Evolutionary conservation across 495 filamentous ascomycete species (phyloP), one percentile per base, ranked within the genome.

Genomic region (Thozetella sp.): DNA sequence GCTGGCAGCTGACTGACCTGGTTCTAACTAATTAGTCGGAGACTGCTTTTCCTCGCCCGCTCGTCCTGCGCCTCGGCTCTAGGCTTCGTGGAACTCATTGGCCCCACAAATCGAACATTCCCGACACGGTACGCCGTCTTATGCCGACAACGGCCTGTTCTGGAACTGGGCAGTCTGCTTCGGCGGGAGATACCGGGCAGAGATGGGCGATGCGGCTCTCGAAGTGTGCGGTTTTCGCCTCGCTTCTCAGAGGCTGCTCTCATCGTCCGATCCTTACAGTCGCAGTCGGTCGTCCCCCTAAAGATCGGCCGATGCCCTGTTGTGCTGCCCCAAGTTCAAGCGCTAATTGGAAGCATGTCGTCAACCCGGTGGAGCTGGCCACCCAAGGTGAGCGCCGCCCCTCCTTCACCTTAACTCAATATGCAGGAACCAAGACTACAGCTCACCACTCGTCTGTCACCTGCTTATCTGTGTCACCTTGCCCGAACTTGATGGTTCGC

Each of bases 91-190:
- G 20, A 48, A 10, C 12, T 48, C 20, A 10, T 19, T 37, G 12
- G 43, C 43, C 43, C 43, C 43, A n/a, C 43, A 48, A 48, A 13
- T 48, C 43, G 43, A 48, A 48, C 43, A 48, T 19, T 48, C 43
- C 43, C n/a, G 43, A 37, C 30, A 37, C 30, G 17, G 9, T 37
- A 9, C 30, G 30, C 17, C 30, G 17, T 37, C 17, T 17, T 6
- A 17, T 37, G 17, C 30, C 30, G 9, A 17, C 30, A 6, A 9
- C 17, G 30, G 9, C 30, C 30, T n/a, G n/a, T n/a, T n/a, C n/a
- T n/a, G n/a, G n/a, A n/a, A n/a, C n/a, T n/a, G n/a, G n/a, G n/a
- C n/a, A n/a, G n/a, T n/a, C n/a, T n/a, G n/a, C n/a, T n/a, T n/a
- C n/a, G n/a, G n/a, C n/a, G n/a, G n/a, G n/a, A n/a, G n/a, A n/a